Evolutionary conservation across 768 basidiomycete genomes (phyloP), one percentile per base, ranked within the genome.

Genomic region (Lactifluus hygrophoroides): DNA sequence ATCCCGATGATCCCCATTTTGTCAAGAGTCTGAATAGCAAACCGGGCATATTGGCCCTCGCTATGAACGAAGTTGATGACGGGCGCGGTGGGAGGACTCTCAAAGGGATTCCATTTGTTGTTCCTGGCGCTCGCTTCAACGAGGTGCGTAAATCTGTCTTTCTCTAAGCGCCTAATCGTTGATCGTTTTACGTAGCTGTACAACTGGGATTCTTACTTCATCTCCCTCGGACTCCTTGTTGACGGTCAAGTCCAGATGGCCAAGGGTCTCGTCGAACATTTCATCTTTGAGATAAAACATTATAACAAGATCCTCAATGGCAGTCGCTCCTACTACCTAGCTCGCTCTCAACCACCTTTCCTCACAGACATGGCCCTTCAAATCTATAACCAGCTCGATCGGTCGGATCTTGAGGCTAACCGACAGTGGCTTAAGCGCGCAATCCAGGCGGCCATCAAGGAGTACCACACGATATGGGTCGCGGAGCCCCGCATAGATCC

Each of bases 381-480:
- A 70, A 95, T 97, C 69, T 98, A 89, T 76, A 94, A 94, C 68
- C 94, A 94, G 69, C 83, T 97, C 54, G 93, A 96, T 66, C 85
- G 90, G 46, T 85, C 84, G 1, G 87, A 94, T 61, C 72, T 84
- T 58, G 83, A 83, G 34, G 80, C 79, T 44, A 95, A 96, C 76
- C 87, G 88, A 19, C 75, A 77, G 45, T 99, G 94, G 94, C 81
- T 99, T 58, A 96, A 94, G 72, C 84, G 87, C 9, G 95, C 94
- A 3, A 96, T 99, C 57, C 90, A 90, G 70, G 94, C 94, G 10
- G 95, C 95, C 27, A 94, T 99, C 76, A 96, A 97, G 74, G 95
- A 99, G 69, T 99, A 99, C 70, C 95, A 99, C 74, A 91, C 89
- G 42, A 83, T 98, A 64, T 99, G 96, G 96, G 86, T 94, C 61